Percentiles rank a stretch among this genome's conserved stretches.
These are phyloP conservation scores for Cryptosporidium bovis DNA, from an alignment of 169 alveolate species.

Conservation along the genomic window DNA sequence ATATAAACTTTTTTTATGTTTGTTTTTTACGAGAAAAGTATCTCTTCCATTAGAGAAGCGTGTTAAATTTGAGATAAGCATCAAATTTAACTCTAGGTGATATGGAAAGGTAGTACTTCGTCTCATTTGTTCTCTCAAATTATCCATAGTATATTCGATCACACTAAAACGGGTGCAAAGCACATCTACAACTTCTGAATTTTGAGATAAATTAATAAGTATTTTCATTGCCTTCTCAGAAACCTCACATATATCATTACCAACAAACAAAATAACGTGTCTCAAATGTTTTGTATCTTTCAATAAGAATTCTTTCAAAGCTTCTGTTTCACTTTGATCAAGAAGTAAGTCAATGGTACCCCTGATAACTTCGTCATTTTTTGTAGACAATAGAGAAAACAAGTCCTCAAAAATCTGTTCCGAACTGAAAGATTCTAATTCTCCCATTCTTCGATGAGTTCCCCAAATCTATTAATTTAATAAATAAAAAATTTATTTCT, in stretches of 20 bases:
- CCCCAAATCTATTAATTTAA: no score
- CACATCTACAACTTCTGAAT: constrained; percentile 25
- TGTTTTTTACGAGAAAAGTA: neutral
- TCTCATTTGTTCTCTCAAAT: constrained; percentile 51
- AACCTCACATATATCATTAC: constrained; percentile 1
- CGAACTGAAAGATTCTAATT: neutral
- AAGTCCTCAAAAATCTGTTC: constrained; percentile 27
- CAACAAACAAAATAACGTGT: constrained; percentile 14
- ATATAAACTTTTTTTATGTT: constrained; percentile 22
- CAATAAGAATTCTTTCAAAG: neutral
- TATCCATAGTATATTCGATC: constrained; percentile 55
- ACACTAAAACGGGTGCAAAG: constrained; percentile 27
- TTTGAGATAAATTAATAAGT: constrained; percentile 56
- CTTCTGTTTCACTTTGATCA: constrained; percentile 54
- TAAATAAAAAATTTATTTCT: no score
- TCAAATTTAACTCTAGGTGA: constrained; percentile 21
- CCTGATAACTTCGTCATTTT: constrained; percentile 12
- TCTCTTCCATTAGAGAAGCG: constrained; percentile 53
- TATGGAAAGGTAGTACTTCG: constrained; percentile 28
- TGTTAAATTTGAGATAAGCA: constrained; percentile 63
- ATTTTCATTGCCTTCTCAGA: constrained; percentile 28
- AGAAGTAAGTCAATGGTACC: constrained; percentile 41
- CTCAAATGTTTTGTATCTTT: constrained; percentile 21
- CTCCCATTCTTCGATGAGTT: constrained; percentile 7
- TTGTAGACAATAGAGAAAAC: constrained; percentile 3